Conservation (phyloP, 768 basidiomycete genomes). For the Naganishia randhawae region DNA sequence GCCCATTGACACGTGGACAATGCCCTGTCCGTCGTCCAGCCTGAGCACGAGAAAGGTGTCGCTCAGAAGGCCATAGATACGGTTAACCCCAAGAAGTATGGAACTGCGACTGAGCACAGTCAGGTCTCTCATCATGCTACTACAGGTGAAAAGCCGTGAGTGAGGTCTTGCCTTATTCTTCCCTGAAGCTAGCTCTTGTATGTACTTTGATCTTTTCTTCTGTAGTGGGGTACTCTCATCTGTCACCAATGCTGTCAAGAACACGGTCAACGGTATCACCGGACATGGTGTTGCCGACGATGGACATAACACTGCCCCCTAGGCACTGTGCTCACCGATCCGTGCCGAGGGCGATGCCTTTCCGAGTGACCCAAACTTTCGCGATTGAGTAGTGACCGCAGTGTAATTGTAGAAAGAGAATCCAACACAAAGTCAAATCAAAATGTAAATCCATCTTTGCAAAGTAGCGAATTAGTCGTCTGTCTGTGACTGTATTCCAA, state of each 20-base stretch:
- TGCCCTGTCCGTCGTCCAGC: slow-evolving; percentile 4
- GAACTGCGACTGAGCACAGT: neutral
- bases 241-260: slow-evolving; percentile 18
- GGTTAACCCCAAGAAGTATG: slow-evolving; percentile 22
- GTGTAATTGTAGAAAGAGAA: no score
- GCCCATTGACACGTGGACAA: slow-evolving; percentile 3
- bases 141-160: slow-evolving; percentile 12
- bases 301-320: neutral
- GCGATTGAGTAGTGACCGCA: no score
- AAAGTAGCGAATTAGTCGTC: no score
- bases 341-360: no score
- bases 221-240: neutral
- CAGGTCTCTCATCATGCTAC: neutral
- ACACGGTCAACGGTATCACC: slow-evolving; percentile 13
- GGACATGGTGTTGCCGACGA: neutral
- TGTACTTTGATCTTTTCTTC: no score
- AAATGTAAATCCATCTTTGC: no score
- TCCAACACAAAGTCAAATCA: no score
- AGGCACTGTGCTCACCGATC: no score
- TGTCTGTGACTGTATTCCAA: no score
- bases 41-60: slow-evolving; percentile 15
- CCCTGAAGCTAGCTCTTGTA: neutral
- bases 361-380: no score
- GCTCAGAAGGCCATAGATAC: slow-evolving; percentile 19
- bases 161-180: neutral